phyloP scores from a whole-genome alignment of 371 early-diverging fungal genomes.

The Apophysomyces sp. region DNA sequence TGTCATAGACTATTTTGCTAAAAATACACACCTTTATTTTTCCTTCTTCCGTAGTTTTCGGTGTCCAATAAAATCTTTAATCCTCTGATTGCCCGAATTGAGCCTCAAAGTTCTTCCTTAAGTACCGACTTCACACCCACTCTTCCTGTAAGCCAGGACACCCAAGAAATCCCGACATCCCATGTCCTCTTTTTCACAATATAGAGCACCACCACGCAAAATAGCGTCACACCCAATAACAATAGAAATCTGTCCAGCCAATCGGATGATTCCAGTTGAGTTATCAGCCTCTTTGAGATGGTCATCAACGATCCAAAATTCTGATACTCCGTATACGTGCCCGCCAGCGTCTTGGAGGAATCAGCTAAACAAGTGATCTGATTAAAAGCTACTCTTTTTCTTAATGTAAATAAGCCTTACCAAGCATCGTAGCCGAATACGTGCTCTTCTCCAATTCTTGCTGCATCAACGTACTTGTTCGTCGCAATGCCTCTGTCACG shows the following conservation, averaged over 20 bases:
- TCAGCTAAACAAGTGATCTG: constrained; percentile 54
- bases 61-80: too few species aligned
- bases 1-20: too few species aligned
- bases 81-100: not conserved
- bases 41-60: too few species aligned
- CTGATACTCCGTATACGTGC: constrained; percentile 62
- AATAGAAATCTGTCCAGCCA: constrained; percentile 71
- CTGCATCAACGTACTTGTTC: constrained; percentile 71
- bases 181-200: constrained; percentile 70
- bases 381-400: too few species aligned
- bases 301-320: constrained; percentile 59
- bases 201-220: constrained; percentile 61
- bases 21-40: too few species aligned
- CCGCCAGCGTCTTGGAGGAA: constrained; percentile 57
- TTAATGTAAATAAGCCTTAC: constrained; percentile 51
- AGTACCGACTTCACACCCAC: not conserved
- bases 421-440: constrained; percentile 61
- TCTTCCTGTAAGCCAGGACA: constrained; percentile 42
- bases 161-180: constrained; percentile 60
- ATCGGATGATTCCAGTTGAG: constrained; percentile 70
- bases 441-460: constrained; percentile 74
- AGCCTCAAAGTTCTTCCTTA: not conserved
- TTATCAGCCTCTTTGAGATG: constrained; percentile 63
- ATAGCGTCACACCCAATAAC: constrained; percentile 62
- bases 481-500: constrained; percentile 63